Base-by-base conservation (phyloP, 176 grass and related monocot species). In the Carex parvula region DNA sequence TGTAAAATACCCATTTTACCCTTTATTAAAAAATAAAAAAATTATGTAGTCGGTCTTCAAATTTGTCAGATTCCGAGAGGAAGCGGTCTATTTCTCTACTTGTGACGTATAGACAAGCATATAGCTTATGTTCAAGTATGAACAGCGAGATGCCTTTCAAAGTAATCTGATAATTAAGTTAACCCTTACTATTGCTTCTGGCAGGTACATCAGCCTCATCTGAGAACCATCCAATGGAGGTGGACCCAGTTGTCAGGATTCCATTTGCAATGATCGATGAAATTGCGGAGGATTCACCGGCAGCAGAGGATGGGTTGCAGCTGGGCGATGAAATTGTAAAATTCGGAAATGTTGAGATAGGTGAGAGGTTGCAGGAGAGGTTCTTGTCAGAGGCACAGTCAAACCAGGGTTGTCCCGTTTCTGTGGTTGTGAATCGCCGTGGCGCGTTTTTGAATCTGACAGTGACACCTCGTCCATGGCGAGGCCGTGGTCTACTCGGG, bases 181-280 rank as follows among this genome's bases (percentile, higher is more conserved):
- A 54, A 29, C 29, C 1, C 24, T 76, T 32, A 71, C 71, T 87
- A 79, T 88, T 54, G 18, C 70, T 37, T 64, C 33, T 9, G 86
- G 58, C 88, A 95, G 91, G 81, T 80, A 50, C 74, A 84, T 79
- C 82, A 53, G 48, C 52, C 57, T 83, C 86, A 56, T 87, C 89
- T 87, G 92, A 85, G 87, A 89, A 37, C 86, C 87, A 84, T 80
- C 84, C 87, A 44, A 89, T 93, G 92, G 87, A 88, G 66, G 90
- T 90, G 64, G 91, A 98, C 81, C 33, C 16, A 2, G 68, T 95
- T 58, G 53, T 86, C 4, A 79, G 69, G 81, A 83, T 98, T 86
- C 86, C 95, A 60, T 98, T 98, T 86, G 95, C 95, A 30, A 86
- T 90, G 79, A 89, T 98, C 84, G 92, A 98, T 87, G 95, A 98